phyloP scores from a whole-genome alignment of 805 yeast species.

The Kuraishia molischiana region DNA sequence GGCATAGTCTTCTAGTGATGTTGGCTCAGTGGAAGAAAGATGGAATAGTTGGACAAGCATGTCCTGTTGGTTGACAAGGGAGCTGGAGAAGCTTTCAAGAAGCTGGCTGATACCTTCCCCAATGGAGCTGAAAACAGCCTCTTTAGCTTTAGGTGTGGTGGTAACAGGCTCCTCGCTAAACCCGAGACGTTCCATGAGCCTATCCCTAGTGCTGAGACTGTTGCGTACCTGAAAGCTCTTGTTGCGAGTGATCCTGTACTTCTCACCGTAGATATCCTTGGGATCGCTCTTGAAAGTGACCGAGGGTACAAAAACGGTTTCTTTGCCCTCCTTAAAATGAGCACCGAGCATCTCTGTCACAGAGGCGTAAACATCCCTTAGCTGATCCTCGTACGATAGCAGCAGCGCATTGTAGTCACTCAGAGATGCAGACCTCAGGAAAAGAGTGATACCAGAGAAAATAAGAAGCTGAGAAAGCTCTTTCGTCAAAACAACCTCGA shows the following conservation, averaged over 20 bases:
- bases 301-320: neutral
- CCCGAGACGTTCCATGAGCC: constrained; percentile 10
- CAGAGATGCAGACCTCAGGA: constrained; percentile 48
- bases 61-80: constrained; percentile 32
- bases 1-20: constrained; percentile 33
- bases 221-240: neutral
- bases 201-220: constrained; percentile 7
- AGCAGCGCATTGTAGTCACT: constrained; percentile 34
- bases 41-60: constrained; percentile 35
- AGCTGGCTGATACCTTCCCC: constrained; percentile 1
- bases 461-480: constrained; percentile 30
- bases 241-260: neutral
- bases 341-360: constrained; percentile 13
- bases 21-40: constrained; percentile 24
- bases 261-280: constrained; percentile 9
- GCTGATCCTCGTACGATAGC: constrained; percentile 23
- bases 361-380: constrained; percentile 17
- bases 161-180: neutral
- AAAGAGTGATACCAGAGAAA: constrained; percentile 39
- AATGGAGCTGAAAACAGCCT: neutral
- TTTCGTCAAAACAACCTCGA: constrained; percentile 7
- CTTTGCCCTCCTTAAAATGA: constrained; percentile 7
- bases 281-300: constrained; percentile 14
- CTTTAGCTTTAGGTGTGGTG: neutral
- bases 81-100: constrained; percentile 7